Evolutionary conservation across 1,284 basidiomycete species (phyloP), one percentile per base, ranked within the genome.

Genomic region (Cutaneotrichosporon mucoides): DNA sequence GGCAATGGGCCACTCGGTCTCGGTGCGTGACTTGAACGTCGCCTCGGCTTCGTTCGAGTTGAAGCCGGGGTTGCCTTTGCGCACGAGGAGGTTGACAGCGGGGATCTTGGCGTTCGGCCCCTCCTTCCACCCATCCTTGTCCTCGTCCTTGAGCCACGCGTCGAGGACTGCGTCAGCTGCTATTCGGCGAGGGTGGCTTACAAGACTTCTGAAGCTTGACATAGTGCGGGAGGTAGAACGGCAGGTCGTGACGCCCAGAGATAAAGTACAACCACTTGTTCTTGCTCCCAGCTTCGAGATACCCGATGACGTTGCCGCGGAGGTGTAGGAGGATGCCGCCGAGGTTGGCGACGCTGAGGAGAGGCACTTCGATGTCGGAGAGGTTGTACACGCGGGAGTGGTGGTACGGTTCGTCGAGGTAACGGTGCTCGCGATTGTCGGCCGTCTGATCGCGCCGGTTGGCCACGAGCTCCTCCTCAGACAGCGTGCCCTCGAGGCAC

Each of bases 201-300:
- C 24, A 74, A 2, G 68, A 70, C 47, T 67, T 66, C 44, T 75
- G 74, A 5, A 74, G 63, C 46, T 63, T 62, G 46, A 72, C 70
- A 41, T 64, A 68, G 45, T 74, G 68, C 0, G 68, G 61, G 7
- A 74, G 63, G 63, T 72, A 76, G 64, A 76, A 75, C 6, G 75
- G 74, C 2, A 75, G 49, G 56, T 76, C 75, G 59, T 76, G 74
- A 11, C 74, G 60, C 7, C 75, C 75, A 4, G 68, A 67, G 48
- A 73, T 73, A 58, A 73, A 68, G 56, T 65, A 71, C 8, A 76
- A 68, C 74, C 74, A 76, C 61, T 76, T 76, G 62, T 73, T 64
- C 56, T 62, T 65, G 6, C 70, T 68, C 2, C 66, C 68, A 2
- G 70, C 74, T 35, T 70, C 68, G 15, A 71, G 41, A 58, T 75